phyloP scores from a whole-genome alignment of 2,329 filamentous ascomycete genomes.

The Microthyrium microscopicum region DNA sequence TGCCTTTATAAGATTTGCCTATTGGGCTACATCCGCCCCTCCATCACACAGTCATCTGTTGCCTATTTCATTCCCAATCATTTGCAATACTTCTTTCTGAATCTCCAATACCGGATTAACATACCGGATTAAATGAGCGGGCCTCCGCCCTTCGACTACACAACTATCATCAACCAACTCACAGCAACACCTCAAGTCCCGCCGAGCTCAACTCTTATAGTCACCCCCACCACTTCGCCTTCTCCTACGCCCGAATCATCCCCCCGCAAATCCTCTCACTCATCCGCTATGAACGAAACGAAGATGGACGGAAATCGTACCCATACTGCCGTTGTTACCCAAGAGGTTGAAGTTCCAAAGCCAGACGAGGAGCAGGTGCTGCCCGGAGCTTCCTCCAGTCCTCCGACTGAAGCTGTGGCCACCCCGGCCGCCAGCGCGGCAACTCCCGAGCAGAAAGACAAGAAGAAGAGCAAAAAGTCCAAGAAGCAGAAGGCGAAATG shows the following conservation, averaged over 20 bases:
- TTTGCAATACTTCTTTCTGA: no score
- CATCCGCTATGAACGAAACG: slow-evolving; percentile 1
- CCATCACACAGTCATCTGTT: no score
- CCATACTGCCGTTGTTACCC: background rate
- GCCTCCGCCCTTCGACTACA: slow-evolving; percentile 9
- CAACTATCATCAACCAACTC: background rate
- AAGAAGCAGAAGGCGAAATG: slow-evolving; percentile 3
- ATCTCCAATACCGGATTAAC: no score
- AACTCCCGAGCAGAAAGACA: slow-evolving; percentile 4
- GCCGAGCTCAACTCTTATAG: slow-evolving; percentile 3
- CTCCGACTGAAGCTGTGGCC: background rate
- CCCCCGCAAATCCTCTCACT: slow-evolving; percentile 7
- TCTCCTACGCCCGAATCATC: slow-evolving; percentile 12
- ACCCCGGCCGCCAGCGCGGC: slow-evolving; percentile 9
- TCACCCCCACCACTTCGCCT: slow-evolving; percentile 14
- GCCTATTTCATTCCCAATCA: no score
- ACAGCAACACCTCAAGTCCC: slow-evolving; percentile 1
- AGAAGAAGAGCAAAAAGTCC: background rate
- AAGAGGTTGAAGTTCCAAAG: background rate
- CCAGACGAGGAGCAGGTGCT: background rate
- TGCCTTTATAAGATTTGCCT: no score
- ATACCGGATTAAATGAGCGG: no score
- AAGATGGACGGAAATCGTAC: background rate
- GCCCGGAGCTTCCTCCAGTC: no score
- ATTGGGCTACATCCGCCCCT: no score